Evolutionary conservation across 352 stramenopile genomes (phyloP).

Genomic region (Plasmopara halstedii): DNA sequence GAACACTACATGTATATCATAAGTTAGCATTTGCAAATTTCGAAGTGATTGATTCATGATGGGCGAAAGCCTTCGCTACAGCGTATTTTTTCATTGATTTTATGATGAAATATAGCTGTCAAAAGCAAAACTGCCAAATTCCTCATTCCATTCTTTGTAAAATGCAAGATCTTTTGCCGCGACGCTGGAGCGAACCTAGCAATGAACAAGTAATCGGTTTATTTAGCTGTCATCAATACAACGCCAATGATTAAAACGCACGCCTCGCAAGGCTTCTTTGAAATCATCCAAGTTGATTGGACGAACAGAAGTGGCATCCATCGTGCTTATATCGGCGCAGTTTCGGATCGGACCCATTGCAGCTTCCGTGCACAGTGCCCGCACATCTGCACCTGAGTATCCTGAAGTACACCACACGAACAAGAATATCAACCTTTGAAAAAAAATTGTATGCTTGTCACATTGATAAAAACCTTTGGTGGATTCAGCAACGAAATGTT

Average conservation of each 20-base stretch:
- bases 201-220: no score
- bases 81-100: constrained; percentile 6
- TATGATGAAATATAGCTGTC: constrained; percentile 49
- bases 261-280: constrained; percentile 82
- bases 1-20: background rate
- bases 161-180: constrained; percentile 89
- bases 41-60: no score
- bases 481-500: constrained; percentile 80
- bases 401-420: constrained; percentile 33
- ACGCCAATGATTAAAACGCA: constrained; percentile 15
- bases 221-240: no score
- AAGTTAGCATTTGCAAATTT: no score
- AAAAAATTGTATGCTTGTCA: background rate
- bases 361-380: constrained; percentile 95
- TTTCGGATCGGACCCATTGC: constrained; percentile 95
- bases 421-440: constrained; percentile 4
- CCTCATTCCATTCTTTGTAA: constrained; percentile 90
- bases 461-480: constrained; percentile 57
- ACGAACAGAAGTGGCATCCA: constrained; percentile 87
- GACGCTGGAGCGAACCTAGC: constrained; percentile 92
- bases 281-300: constrained; percentile 95
- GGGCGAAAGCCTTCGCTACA: no score
- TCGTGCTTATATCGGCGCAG: constrained; percentile 77
- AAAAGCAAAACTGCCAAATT: constrained; percentile 88
- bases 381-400: constrained; percentile 97